A percentile compares a stretch with the other conserved stretches of the same genome.
Conservation (phyloP, 2,329 filamentous ascomycete genomes). For the Camptophora hylomeconis region DNA sequence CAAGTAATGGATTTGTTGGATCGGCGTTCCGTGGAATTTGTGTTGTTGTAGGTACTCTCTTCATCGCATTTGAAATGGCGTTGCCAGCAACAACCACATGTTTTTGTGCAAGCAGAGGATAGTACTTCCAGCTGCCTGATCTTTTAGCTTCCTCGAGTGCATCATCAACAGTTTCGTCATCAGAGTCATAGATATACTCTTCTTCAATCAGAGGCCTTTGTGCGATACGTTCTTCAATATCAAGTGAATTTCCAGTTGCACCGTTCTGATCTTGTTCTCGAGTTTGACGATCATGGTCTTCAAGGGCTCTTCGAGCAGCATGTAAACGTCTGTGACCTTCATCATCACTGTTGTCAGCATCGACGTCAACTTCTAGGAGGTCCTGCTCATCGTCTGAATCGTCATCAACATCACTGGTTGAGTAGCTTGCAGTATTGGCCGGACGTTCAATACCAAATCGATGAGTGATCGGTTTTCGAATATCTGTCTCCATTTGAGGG, state of each 20-base stretch:
- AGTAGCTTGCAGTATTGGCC: slow-evolving; percentile 58
- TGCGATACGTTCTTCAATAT: slow-evolving; percentile 73
- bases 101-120: slow-evolving; percentile 37
- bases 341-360: slow-evolving; percentile 19
- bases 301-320: slow-evolving; percentile 36
- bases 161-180: slow-evolving; percentile 46
- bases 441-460: slow-evolving; percentile 82
- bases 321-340: slow-evolving; percentile 32
- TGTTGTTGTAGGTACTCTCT: slow-evolving; percentile 43
- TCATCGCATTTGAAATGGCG: slow-evolving; percentile 32
- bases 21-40: slow-evolving; percentile 24
- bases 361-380: slow-evolving; percentile 20
- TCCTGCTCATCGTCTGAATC: slow-evolving; percentile 46
- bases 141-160: slow-evolving; percentile 65
- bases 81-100: slow-evolving; percentile 37
- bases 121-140: slow-evolving; percentile 63
- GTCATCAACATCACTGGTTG: slow-evolving; percentile 64
- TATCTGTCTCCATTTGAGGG: slow-evolving; percentile 96
- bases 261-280: slow-evolving; percentile 23
- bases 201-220: slow-evolving; percentile 43
- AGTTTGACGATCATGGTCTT: slow-evolving; percentile 33
- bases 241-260: slow-evolving; percentile 36
- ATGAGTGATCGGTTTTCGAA: slow-evolving; percentile 79
- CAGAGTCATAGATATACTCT: slow-evolving; percentile 74
- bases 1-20: slow-evolving; percentile 28